A percentile compares a stretch with the other conserved stretches of the same genome.
These are phyloP conservation scores for Erysimum cheiranthoides DNA, from an alignment of 345 rosid species.

Conservation along the genomic window DNA sequence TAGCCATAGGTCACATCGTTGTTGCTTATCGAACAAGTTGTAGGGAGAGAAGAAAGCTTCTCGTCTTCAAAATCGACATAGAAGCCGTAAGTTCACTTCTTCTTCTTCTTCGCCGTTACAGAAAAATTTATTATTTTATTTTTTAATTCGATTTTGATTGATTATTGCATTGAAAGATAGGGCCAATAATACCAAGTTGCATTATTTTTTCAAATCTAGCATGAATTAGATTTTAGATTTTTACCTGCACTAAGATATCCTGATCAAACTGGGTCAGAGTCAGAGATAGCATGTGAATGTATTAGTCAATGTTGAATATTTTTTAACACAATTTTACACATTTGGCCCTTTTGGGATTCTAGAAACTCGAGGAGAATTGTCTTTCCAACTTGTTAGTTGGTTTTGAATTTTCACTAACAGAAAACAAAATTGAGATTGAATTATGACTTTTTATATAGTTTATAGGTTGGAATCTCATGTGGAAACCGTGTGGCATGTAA, in stretches of 20 bases:
- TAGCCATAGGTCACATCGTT: constrained; percentile 76
- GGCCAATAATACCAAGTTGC: constrained; percentile 36
- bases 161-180: constrained; percentile 41
- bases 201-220: constrained; percentile 33
- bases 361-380: constrained; percentile 16
- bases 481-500: constrained; percentile 37
- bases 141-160: constrained; percentile 9
- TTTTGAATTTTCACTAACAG: constrained; percentile 11
- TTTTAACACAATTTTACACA: neutral
- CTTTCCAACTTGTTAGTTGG: neutral
- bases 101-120: constrained; percentile 32
- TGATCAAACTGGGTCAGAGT: constrained; percentile 30
- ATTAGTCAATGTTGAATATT: constrained; percentile 38
- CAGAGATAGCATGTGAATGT: constrained; percentile 43
- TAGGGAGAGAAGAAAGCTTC: constrained; percentile 86
- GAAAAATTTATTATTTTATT: constrained; percentile 14
- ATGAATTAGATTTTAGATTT: constrained; percentile 13
- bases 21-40: constrained; percentile 90
- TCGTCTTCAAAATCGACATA: constrained; percentile 91
- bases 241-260: constrained; percentile 18
- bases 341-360: constrained; percentile 28
- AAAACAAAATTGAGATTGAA: constrained; percentile 19
- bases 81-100: constrained; percentile 80
- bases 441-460: constrained; percentile 16
- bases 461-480: constrained; percentile 37